These are phyloP conservation scores for Apiotrichum sp. DNA, from an alignment of 1,284 basidiomycete genomes.

Conservation along the genomic window DNA sequence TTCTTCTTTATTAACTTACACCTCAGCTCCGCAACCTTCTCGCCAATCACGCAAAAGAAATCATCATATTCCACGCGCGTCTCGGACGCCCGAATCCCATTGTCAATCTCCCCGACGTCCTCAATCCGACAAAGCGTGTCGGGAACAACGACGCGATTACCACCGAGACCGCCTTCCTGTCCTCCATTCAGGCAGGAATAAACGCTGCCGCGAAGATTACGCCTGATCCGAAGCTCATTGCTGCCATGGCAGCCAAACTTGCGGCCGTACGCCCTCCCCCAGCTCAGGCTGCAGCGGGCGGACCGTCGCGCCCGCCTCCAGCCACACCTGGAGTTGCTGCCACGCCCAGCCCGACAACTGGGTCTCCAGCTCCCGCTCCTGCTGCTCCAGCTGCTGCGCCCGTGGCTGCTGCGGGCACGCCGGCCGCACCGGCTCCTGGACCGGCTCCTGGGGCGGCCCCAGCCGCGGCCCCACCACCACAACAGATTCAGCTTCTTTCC, in stretches of 20 bases:
- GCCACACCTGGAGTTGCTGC: neutral
- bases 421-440: neutral
- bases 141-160: constrained; percentile 14
- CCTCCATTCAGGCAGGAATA: constrained; percentile 8
- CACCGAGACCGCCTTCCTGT: constrained; percentile 14
- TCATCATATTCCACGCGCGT: constrained; percentile 21
- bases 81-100: constrained; percentile 16
- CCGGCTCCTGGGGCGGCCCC: neutral
- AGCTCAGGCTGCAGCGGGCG: neutral
- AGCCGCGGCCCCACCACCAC: neutral
- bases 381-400: neutral
- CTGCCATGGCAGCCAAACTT: constrained; percentile 6
- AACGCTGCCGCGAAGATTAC: constrained; percentile 7
- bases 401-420: neutral
- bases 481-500: neutral
- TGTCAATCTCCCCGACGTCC: constrained; percentile 20
- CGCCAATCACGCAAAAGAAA: constrained; percentile 18
- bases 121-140: constrained; percentile 17
- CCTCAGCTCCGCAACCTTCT: constrained; percentile 17
- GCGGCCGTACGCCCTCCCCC: constrained; percentile 1
- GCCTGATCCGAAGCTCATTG: constrained; percentile 13
- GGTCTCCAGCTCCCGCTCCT: neutral
- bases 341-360: neutral
- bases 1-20: neutral
- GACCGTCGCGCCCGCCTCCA: neutral